Conservation (phyloP, 306 rosid species). For the Argentina anserina region DNA sequence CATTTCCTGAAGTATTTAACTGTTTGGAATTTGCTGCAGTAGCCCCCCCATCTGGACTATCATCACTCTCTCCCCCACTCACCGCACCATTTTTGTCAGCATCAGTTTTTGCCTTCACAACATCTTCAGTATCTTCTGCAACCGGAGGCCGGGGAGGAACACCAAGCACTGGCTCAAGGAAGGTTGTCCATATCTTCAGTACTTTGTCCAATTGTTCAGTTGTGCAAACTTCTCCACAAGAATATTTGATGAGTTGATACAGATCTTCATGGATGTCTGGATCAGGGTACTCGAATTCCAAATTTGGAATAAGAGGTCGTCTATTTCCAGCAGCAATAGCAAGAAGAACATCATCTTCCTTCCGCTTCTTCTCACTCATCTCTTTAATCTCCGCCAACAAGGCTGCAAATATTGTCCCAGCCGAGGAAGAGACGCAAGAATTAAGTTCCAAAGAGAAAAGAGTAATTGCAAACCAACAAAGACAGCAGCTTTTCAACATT, state of each 20-base stretch:
- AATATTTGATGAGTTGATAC: slow-evolving; percentile 88
- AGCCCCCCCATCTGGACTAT: slow-evolving; percentile 62
- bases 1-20: slow-evolving; percentile 55
- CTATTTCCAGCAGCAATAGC: slow-evolving; percentile 97
- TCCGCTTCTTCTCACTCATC: slow-evolving; percentile 90
- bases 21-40: slow-evolving; percentile 47
- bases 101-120: slow-evolving; percentile 56
- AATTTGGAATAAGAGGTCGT: slow-evolving; percentile 79
- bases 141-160: slow-evolving; percentile 83
- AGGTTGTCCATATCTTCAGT: slow-evolving; percentile 95
- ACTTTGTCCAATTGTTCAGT: slow-evolving; percentile 91
- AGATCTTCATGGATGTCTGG: slow-evolving; percentile 87
- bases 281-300: slow-evolving; percentile 85
- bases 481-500: background rate
- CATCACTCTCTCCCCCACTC: slow-evolving; percentile 61
- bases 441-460: slow-evolving; percentile 3
- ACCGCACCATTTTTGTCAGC: slow-evolving; percentile 41
- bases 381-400: slow-evolving; percentile 92
- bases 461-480: background rate
- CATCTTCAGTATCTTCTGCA: slow-evolving; percentile 93
- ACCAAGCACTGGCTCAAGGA: slow-evolving; percentile 86
- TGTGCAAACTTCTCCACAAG: slow-evolving; percentile 94
- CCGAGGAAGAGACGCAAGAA: slow-evolving; percentile 11
- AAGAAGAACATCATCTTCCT: slow-evolving; percentile 94
- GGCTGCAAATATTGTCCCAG: slow-evolving; percentile 46